A percentile compares a stretch with the other conserved stretches of the same genome.
These are phyloP conservation scores for Didymella arachidicola DNA, from an alignment of 2,329 filamentous ascomycete species.

Conservation along the genomic window DNA sequence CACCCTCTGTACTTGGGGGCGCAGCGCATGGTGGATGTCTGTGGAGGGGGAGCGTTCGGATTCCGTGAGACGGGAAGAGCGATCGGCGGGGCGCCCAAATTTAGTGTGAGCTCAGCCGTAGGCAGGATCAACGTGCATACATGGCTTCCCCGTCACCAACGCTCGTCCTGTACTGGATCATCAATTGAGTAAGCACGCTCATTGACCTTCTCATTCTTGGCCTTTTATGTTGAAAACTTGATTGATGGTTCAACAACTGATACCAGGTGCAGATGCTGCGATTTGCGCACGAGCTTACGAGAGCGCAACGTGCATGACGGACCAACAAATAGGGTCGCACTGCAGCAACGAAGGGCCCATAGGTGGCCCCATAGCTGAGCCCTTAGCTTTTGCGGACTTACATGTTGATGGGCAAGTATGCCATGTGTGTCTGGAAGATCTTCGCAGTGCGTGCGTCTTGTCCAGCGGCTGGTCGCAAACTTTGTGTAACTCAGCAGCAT, in stretches of 20 bases:
- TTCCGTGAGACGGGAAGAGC: conserved; percentile 16
- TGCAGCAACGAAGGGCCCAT: neutral
- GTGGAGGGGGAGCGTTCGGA: conserved; percentile 15
- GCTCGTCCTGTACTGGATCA: neutral
- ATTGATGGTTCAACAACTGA: neutral
- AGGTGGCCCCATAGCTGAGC: neutral
- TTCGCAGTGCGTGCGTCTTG: conserved; percentile 1
- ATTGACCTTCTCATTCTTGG: neutral
- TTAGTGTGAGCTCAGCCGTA: conserved; percentile 19
- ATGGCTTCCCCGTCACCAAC: conserved; percentile 3
- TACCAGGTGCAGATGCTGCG: neutral
- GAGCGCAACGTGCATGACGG: neutral
- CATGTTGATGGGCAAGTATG: neutral
- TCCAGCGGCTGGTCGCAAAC: neutral
- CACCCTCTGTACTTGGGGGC: conserved; percentile 9
- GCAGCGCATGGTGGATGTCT: conserved; percentile 13
- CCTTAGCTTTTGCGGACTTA: neutral
- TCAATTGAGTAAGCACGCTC: neutral
- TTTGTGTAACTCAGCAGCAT: neutral
- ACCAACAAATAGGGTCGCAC: neutral
- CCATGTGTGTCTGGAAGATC: neutral
- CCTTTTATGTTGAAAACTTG: neutral
- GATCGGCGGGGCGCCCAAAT: conserved; percentile 18
- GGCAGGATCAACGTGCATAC: conserved; percentile 13
- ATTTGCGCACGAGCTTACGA: neutral